phyloP scores from a whole-genome alignment of 2,329 filamentous ascomycete genomes.

The Paracorniculantispora psalliotae region DNA sequence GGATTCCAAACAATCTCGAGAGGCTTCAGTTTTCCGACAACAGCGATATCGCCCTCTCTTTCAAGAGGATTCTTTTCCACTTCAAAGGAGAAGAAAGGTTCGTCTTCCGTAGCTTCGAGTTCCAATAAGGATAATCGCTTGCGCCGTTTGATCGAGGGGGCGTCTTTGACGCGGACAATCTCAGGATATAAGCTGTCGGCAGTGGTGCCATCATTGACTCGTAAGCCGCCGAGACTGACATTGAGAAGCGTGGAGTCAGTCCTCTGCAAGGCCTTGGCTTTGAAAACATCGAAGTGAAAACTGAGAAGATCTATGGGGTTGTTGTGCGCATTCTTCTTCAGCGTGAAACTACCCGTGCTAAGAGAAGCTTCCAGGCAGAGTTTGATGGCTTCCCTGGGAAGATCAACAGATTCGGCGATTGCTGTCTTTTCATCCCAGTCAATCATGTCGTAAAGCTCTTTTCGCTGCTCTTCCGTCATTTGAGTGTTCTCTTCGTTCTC shows the following conservation, averaged over 20 bases:
- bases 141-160: slow-evolving; percentile 46
- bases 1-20: slow-evolving; percentile 98
- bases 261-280: slow-evolving; percentile 80
- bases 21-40: slow-evolving; percentile 88
- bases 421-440: slow-evolving; percentile 97
- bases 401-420: slow-evolving; percentile 79
- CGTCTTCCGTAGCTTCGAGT: slow-evolving; percentile 47
- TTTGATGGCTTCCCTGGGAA: slow-evolving; percentile 87
- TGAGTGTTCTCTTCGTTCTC: slow-evolving; percentile 66
- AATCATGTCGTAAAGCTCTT: slow-evolving; percentile 95
- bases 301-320: slow-evolving; percentile 76
- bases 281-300: slow-evolving; percentile 91
- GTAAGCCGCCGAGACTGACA: slow-evolving; percentile 83
- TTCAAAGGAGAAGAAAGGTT: slow-evolving; percentile 87
- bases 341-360: slow-evolving; percentile 92
- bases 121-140: slow-evolving; percentile 50
- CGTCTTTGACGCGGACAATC: slow-evolving; percentile 93
- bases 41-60: slow-evolving; percentile 81
- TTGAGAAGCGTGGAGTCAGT: slow-evolving; percentile 88
- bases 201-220: slow-evolving; percentile 94
- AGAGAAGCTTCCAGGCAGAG: slow-evolving; percentile 88
- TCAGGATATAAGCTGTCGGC: slow-evolving; percentile 87
- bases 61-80: slow-evolving; percentile 95
- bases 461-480: slow-evolving; percentile 92
- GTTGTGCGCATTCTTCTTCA: slow-evolving; percentile 64